phyloP scores from a whole-genome alignment of 164 flowering plant genomes.

The Aristolochia californica region DNA sequence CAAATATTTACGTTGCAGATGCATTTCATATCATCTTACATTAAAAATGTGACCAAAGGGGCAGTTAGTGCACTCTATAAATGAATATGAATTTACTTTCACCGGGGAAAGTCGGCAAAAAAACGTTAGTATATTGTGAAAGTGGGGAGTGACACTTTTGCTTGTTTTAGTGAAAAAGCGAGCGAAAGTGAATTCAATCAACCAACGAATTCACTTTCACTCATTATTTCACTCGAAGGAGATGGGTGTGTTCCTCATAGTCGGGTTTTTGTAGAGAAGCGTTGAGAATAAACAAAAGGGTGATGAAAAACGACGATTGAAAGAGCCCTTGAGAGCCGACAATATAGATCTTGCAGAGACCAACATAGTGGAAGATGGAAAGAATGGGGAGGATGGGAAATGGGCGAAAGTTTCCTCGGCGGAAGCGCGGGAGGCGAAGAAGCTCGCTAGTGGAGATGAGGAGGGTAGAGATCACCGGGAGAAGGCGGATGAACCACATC shows the following conservation, averaged over 20 bases:
- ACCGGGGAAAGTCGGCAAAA: no score
- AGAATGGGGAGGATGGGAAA: conserved; percentile 25
- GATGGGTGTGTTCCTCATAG: conserved; percentile 5
- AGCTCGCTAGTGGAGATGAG: conserved; percentile 44
- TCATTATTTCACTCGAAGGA: no score
- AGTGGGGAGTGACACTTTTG: no score
- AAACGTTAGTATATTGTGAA: no score
- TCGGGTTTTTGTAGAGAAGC: conserved; percentile 29
- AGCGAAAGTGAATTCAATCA: no score
- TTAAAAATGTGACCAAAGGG: no score
- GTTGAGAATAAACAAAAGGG: conserved; percentile 46
- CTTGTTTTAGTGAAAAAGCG: no score
- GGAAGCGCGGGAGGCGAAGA: conserved; percentile 29
- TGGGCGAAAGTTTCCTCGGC: conserved; percentile 1
- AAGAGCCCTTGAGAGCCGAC: conserved; percentile 50
- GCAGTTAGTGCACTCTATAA: no score
- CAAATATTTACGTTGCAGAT: no score
- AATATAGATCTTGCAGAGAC: conserved; percentile 38
- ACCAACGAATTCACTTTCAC: no score
- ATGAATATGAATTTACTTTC: no score
- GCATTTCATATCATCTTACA: no score
- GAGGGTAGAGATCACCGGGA: conserved; percentile 30
- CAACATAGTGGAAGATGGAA: conserved; percentile 17
- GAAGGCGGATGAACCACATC: conserved; percentile 50
- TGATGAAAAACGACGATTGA: conserved; percentile 48